These are phyloP conservation scores for Rhizophagus prolifer DNA, from an alignment of 192 early-diverging fungal species.

Conservation along the genomic window DNA sequence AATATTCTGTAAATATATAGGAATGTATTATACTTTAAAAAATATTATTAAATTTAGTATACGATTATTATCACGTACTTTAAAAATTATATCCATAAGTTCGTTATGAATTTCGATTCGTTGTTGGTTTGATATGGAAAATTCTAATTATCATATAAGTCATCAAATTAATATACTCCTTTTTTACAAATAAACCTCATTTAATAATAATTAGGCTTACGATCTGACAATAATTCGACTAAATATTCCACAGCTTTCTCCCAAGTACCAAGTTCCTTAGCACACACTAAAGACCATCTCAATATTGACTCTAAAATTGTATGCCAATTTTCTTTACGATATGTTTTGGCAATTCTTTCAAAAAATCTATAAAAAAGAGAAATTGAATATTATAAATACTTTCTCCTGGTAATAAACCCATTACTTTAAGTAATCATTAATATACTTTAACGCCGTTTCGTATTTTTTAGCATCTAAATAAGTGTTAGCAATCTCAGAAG, in stretches of 20 bases:
- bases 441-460: conserved; percentile 76
- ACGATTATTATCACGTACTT: conserved; percentile 1
- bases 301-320: conserved; percentile 68
- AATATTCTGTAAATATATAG: not conserved
- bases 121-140: conserved; percentile 33
- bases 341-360: conserved; percentile 84
- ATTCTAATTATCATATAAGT: not conserved
- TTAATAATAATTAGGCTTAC: conserved; percentile 22
- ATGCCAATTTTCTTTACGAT: conserved; percentile 84
- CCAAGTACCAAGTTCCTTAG: conserved; percentile 61
- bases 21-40: not conserved
- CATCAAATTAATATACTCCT: not conserved
- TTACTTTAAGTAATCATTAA: not conserved
- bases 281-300: conserved; percentile 66
- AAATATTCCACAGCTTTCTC: conserved; percentile 64
- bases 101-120: conserved; percentile 39
- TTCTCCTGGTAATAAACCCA: not conserved
- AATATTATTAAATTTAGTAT: not conserved
- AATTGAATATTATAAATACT: not conserved
- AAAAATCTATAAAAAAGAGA: conserved; percentile 59
- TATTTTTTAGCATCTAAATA: conserved; percentile 76
- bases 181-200: not conserved
- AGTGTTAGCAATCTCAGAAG: conserved; percentile 82
- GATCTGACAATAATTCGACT: conserved; percentile 66
- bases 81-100: conserved; percentile 29